Base-by-base conservation (phyloP, 768 basidiomycete genomes). In the Xanthoconium stramineum region DNA sequence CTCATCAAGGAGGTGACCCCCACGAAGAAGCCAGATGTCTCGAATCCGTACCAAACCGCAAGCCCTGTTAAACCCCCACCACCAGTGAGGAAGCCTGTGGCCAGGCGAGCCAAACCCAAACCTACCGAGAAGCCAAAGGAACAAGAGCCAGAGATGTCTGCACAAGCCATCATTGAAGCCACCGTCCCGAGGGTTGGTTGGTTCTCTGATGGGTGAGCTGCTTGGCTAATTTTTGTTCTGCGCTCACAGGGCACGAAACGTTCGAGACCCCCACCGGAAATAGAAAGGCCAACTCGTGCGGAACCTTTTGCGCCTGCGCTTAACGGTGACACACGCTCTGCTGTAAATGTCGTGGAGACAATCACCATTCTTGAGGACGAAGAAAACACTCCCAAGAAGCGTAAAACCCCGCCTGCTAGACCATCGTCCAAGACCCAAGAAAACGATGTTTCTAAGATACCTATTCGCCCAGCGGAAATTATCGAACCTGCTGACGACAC, bases 1-100 rank as follows among this genome's bases (percentile, higher is more conserved):
- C 75, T 91, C 51, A 83, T 89, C 60, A 85, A 87, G 68, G 85
- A 86, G 60, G 83, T 80, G 9, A 85, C 86, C 0, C 85, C 86
- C 0, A 76, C 81, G 14, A 83, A 80, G 69, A 83, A 76, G 55
- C 78, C 81, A 20, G 89, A 88, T 61, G 78, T 90, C 42, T 82
- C 81, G 50, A 92, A 92, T 67, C 90, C 90, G 0, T 91, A 92
- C 64, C 86, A 91, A 67, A 78, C 80, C 19, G 83, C 84, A 15
- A 88, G 82, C 61, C 88, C 88, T 38, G 80, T 88, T 19, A 75
- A 76, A 44, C 77, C 76, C 12, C 77, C 80, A 3, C 71, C 75
- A 48, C 78, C 80, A 0, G 69, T 74, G 37, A 78, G 79, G 63
- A 75, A 72, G 40, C 69, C 61, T 17, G 59, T 64, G 28, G 66